phyloP scores from a whole-genome alignment of 2,329 filamentous ascomycete genomes.

The Fusarium lyarnte region DNA sequence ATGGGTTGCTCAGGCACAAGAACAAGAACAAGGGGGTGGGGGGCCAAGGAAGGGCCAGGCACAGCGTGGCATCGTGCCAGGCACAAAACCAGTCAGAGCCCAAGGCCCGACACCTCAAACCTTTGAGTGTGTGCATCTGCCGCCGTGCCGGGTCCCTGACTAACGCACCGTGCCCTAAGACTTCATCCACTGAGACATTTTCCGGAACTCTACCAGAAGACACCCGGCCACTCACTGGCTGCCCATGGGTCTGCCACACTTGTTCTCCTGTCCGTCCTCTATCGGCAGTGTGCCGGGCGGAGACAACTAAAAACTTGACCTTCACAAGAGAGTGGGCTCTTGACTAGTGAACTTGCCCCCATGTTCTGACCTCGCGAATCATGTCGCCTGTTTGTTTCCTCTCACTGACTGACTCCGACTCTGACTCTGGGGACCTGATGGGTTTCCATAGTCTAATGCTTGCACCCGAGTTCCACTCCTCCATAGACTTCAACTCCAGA shows the following conservation, averaged over 20 bases:
- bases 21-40: slow-evolving; percentile 1
- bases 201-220: slow-evolving; percentile 16
- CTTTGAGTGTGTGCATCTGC: slow-evolving; percentile 42
- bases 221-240: slow-evolving; percentile 16
- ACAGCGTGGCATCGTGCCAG: slow-evolving; percentile 30
- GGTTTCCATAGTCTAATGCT: slow-evolving; percentile 8
- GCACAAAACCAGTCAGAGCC: slow-evolving; percentile 33
- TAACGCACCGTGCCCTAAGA: slow-evolving; percentile 43
- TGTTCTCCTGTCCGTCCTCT: not conserved
- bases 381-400: slow-evolving; percentile 25
- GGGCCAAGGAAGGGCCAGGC: slow-evolving; percentile 19
- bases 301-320: slow-evolving; percentile 11
- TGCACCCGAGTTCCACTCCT: slow-evolving; percentile 18
- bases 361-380: slow-evolving; percentile 35
- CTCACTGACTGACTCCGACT: slow-evolving; percentile 22
- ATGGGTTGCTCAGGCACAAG: slow-evolving; percentile 31
- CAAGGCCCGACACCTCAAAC: slow-evolving; percentile 20
- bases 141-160: slow-evolving; percentile 38
- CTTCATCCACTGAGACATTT: slow-evolving; percentile 40
- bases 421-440: slow-evolving; percentile 17
- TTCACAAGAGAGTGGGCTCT: not conserved
- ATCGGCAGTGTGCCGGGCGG: slow-evolving; percentile 35
- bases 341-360: slow-evolving; percentile 29
- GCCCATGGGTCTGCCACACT: slow-evolving; percentile 17
- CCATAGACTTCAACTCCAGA: slow-evolving; percentile 7